phyloP scores from a whole-genome alignment of 1,284 basidiomycete species.

The Ceratobasidium sp. region DNA sequence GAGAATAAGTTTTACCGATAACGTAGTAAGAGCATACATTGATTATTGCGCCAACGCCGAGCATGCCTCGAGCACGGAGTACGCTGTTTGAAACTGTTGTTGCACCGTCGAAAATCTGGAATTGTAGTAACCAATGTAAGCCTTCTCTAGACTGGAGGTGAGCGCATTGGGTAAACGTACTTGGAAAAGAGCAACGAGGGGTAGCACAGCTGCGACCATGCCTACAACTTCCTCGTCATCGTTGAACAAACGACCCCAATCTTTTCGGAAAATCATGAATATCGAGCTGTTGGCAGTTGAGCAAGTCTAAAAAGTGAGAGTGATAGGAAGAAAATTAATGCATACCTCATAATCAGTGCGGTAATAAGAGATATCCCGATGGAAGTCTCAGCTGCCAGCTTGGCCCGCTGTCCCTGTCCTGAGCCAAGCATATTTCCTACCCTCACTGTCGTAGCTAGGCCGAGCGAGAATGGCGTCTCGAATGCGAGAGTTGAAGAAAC shows the following conservation, averaged over 20 bases:
- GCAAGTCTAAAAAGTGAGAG: constrained; percentile 53
- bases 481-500: constrained; percentile 63
- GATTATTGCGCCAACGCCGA: constrained; percentile 44
- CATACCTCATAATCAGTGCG: constrained; percentile 60
- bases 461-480: constrained; percentile 62
- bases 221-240: constrained; percentile 68
- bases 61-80: constrained; percentile 43
- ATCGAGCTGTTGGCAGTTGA: constrained; percentile 16
- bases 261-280: constrained; percentile 52
- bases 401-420: constrained; percentile 64
- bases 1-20: constrained; percentile 35
- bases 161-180: constrained; percentile 51
- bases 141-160: too few relatives aligned
- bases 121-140: background rate
- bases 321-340: constrained; percentile 56
- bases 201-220: constrained; percentile 77
- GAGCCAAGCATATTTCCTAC: constrained; percentile 79
- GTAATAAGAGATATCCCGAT: constrained; percentile 69
- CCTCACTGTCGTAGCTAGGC: constrained; percentile 76
- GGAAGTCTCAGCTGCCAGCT: constrained; percentile 69
- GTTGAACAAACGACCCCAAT: constrained; percentile 75
- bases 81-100: constrained; percentile 37
- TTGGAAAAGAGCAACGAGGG: constrained; percentile 82
- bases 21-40: constrained; percentile 46
- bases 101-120: constrained; percentile 32